Base-by-base conservation (phyloP, 257 asterid species). In the Primulina eburnea region DNA sequence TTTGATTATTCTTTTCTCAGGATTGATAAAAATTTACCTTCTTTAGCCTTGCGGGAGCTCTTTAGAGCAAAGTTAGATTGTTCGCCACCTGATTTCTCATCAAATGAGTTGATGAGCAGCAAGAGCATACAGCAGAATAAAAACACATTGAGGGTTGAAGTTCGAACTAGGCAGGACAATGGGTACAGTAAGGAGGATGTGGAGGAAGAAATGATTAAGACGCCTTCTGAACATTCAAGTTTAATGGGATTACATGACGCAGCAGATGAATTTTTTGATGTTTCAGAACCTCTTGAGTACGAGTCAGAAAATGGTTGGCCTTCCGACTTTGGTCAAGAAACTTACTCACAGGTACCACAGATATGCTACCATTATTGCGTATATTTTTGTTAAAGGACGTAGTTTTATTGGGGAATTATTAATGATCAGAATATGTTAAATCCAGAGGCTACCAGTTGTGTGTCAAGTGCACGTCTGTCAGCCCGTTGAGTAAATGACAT, bases 181-280 rank as follows among this genome's bases (percentile, higher is more conserved):
- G 84, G 81, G 77, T 77, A 76, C 73, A 74, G 65, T 77, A 72
- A 80, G 75, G 87, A 71, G 78, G 83, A 64, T 26, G 50, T 68
- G 86, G 92, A 82, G 71, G 93, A 83, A 50, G 88, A 85, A 73
- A 82, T 21, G 37, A 80, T 81, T 40, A 85, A 85, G 78, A 68
- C 89, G n/a, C 89, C 96, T 76, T 87, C 97, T 35, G 95, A 83
- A 72, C 89, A 80, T 73, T 89, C 96, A 28, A 91, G 96, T 82
- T 87, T 94, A 34, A 73, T 86, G 78, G 99, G 97, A 69, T 80
- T 94, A 73, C 85, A 94, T 77, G 99, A 94, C 74, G 81, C 96
- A 37, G 40, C 90, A 50, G 97, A 91, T 80, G 97, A 94, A 78
- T 94, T 91, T 78, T 94, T 87, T 81, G 99, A 91, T 75, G 99